These are phyloP conservation scores for Erodium maritimum DNA, from an alignment of 345 rosid genomes.

Conservation along the genomic window DNA sequence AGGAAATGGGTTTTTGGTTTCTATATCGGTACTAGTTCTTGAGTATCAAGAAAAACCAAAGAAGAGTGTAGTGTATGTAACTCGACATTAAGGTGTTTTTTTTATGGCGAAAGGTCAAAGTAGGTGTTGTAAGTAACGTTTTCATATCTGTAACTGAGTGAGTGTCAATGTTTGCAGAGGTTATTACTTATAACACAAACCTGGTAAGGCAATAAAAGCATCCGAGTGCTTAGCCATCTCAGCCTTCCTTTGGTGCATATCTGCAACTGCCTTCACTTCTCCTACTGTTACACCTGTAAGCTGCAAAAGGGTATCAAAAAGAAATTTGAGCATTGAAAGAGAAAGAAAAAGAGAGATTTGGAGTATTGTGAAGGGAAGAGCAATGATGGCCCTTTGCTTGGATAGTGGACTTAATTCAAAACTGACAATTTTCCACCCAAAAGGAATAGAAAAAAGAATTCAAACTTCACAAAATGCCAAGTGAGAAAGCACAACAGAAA, in stretches of 20 bases:
- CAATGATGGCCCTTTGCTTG: constrained; percentile 35
- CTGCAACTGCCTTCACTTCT: constrained; percentile 99
- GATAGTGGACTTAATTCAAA: too few relatives aligned
- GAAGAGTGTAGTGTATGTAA: too few relatives aligned
- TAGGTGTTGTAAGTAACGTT: too few relatives aligned
- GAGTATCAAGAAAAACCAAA: not conserved
- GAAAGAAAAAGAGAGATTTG: constrained; percentile 11
- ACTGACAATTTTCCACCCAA: too few relatives aligned
- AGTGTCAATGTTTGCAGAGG: too few relatives aligned
- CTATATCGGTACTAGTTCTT: not conserved
- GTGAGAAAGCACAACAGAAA: too few relatives aligned
- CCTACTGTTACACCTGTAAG: constrained; percentile 99
- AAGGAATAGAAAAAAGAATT: too few relatives aligned
- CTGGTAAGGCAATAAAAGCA: constrained; percentile 99
- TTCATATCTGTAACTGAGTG: too few relatives aligned
- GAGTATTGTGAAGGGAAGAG: constrained; percentile 32
- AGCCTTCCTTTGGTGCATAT: constrained; percentile 98
- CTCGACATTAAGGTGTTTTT: too few relatives aligned
- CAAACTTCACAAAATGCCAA: too few relatives aligned
- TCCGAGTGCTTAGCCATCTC: constrained; percentile 99
- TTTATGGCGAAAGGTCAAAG: too few relatives aligned
- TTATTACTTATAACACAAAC: constrained; percentile 33
- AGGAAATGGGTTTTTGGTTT: not conserved
- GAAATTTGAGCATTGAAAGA: not conserved
- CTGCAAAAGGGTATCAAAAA: constrained; percentile 37